Percentiles rank a stretch among this genome's conserved stretches.
These are phyloP conservation scores for Aspergillus carlsbadensis DNA, from an alignment of 495 filamentous ascomycete species.

Conservation along the genomic window DNA sequence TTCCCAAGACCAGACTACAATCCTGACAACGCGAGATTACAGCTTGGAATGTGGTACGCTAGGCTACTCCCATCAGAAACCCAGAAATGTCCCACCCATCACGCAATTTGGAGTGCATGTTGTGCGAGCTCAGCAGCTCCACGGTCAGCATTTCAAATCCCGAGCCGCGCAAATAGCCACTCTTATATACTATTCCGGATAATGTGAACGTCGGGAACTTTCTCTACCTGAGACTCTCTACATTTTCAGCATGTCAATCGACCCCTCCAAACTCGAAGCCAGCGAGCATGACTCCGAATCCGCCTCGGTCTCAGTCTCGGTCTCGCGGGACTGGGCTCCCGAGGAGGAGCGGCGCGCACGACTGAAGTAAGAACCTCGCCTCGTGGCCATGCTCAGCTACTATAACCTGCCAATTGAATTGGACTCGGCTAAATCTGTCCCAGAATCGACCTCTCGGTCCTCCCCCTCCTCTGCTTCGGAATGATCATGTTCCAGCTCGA, in stretches of 20 bases:
- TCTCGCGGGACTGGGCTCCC: background rate
- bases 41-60: too few relatives aligned
- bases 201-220: background rate
- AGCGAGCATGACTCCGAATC: background rate
- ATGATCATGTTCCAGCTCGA: slow-evolving; percentile 53
- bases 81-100: background rate
- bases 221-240: background rate
- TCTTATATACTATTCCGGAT: background rate
- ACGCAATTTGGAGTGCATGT: background rate
- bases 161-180: background rate
- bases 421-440: background rate
- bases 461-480: slow-evolving; percentile 47
- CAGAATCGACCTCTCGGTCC: slow-evolving; percentile 41
- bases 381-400: too few relatives aligned
- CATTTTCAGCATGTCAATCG: background rate
- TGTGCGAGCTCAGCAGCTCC: background rate
- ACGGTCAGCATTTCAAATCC: too few relatives aligned
- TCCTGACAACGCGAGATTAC: too few relatives aligned
- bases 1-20: too few relatives aligned
- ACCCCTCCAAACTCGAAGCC: background rate
- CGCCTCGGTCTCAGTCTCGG: too few relatives aligned
- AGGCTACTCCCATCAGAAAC: background rate
- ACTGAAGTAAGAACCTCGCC: background rate
- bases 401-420: too few relatives aligned
- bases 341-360: background rate